Percentiles rank a stretch among this genome's conserved stretches.
Conservation (phyloP, 2,329 filamentous ascomycete genomes). For the Epichloe hybrida region DNA sequence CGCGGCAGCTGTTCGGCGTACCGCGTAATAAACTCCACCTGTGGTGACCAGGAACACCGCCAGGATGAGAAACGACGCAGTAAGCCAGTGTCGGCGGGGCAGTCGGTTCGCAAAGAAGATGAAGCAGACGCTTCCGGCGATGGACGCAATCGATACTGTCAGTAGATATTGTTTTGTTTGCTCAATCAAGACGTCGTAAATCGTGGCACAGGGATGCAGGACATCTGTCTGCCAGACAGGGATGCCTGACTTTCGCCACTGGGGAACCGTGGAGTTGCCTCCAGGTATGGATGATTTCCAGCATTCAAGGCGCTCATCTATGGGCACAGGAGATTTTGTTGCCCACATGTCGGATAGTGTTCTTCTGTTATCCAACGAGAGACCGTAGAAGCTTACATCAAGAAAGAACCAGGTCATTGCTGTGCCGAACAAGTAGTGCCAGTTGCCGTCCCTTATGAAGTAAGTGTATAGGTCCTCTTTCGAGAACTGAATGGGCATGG, state of each 20-base stretch:
- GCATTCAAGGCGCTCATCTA: constrained; percentile 28
- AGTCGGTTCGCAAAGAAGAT: constrained; percentile 34
- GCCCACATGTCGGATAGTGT: constrained; percentile 26
- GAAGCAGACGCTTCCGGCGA: constrained; percentile 35
- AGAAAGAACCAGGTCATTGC: constrained; percentile 37
- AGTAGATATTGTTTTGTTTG: constrained; percentile 39
- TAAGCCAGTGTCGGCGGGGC: constrained; percentile 35
- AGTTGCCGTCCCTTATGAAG: constrained; percentile 29
- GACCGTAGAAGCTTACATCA: constrained; percentile 42
- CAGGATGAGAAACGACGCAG: constrained; percentile 32
- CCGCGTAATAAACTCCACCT: constrained; percentile 35
- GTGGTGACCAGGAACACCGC: constrained; percentile 34
- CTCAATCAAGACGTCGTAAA: constrained; percentile 37
- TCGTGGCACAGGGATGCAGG: constrained; percentile 34
- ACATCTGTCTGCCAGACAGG: constrained; percentile 37
- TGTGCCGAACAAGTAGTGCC: constrained; percentile 26
- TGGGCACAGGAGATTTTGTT: constrained; percentile 18
- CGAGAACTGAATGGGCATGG: constrained; percentile 35
- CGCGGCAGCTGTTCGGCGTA: constrained; percentile 26
- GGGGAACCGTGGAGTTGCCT: constrained; percentile 30
- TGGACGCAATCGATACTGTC: constrained; percentile 37
- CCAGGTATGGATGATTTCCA: constrained; percentile 31
- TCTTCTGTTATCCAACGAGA: constrained; percentile 30
- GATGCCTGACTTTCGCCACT: constrained; percentile 25
- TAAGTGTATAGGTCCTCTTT: constrained; percentile 33